Evolutionary conservation across 2,329 filamentous ascomycete genomes (phyloP).

Genomic region (Arthrobotrys musiformis): DNA sequence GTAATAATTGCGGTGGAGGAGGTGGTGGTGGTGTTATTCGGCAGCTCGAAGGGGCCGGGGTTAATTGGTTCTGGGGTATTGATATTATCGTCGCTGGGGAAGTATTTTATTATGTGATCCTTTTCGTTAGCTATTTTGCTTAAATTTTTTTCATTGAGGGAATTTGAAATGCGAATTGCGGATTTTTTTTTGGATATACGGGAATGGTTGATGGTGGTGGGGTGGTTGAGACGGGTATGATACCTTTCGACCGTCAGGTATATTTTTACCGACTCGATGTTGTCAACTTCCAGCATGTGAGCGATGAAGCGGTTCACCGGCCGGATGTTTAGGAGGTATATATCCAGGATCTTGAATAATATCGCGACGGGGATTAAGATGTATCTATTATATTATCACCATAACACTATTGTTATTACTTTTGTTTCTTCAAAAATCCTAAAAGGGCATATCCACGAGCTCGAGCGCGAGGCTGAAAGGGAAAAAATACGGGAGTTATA

Average conservation of each 20-base stretch:
- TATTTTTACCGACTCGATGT: slow-evolving; percentile 22
- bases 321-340: slow-evolving; percentile 8
- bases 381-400: slow-evolving; percentile 16
- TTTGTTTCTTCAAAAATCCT: too few relatives aligned
- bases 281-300: slow-evolving; percentile 27
- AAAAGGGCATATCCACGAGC: too few relatives aligned
- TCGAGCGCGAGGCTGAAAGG: neutral
- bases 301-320: slow-evolving; percentile 19
- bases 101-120: neutral
- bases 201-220: too few relatives aligned
- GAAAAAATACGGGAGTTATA: slow-evolving; percentile 7
- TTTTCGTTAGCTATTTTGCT: neutral
- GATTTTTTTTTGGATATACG: neutral
- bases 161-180: too few relatives aligned
- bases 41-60: slow-evolving; percentile 37
- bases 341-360: slow-evolving; percentile 17
- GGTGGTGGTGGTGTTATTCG: neutral
- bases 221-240: neutral
- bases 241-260: slow-evolving; percentile 37
- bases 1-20: too few relatives aligned
- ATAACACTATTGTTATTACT: too few relatives aligned
- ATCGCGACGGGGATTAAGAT: slow-evolving; percentile 31
- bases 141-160: neutral
- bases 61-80: neutral
- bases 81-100: neutral